Evolutionary conservation across 2,329 filamentous ascomycete species (phyloP), one percentile per base, ranked within the genome.

Genomic region (Verticillium nonalfalfae): DNA sequence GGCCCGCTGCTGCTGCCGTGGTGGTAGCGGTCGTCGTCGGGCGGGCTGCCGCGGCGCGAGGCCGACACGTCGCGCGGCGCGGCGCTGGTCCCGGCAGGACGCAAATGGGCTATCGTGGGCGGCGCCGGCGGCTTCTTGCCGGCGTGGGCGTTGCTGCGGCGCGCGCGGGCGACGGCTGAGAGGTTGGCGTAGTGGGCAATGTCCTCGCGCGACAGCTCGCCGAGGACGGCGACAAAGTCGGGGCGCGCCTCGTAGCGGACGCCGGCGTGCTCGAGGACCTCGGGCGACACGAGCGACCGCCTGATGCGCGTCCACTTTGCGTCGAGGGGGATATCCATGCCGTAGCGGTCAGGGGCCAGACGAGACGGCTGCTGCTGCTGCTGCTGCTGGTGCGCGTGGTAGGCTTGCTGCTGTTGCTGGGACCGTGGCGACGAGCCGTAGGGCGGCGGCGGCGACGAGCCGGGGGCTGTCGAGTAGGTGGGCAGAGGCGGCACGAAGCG

Each of bases 171-270:
- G 34, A 81, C 78, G 9, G 75, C 74, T 45, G 78, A 85, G 59
- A 77, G 74, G 4, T 76, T 76, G 1, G 84, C 84, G 60, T 78
- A 82, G 7, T 81, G 75, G 21, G 75, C 73, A 45, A 89, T 80
- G 54, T 87, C 71, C 13, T 82, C 79, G 1, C 76, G 77, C 1
- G 75, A 75, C 2, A 88, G 74, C 14, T 80, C 75, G 4, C 86
- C 86, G 0, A 88, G 76, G 4, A 88, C 73, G 13, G 85, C 85
- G 2, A 88, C 84, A 62, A 84, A 88, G 1, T 82, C 79, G 0
- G 84, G 84, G 1, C 83, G 78, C 10, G 85, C 85, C 69, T 87
- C 85, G 66, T 85, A 87, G 10, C 85, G 80, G 26, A 85, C 77
- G 13, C 82, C 79, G 4, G 83, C 83, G 52, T 78, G 74, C 45